phyloP scores from a whole-genome alignment of 352 stramenopile species.

The Phytophthora pini region DNA sequence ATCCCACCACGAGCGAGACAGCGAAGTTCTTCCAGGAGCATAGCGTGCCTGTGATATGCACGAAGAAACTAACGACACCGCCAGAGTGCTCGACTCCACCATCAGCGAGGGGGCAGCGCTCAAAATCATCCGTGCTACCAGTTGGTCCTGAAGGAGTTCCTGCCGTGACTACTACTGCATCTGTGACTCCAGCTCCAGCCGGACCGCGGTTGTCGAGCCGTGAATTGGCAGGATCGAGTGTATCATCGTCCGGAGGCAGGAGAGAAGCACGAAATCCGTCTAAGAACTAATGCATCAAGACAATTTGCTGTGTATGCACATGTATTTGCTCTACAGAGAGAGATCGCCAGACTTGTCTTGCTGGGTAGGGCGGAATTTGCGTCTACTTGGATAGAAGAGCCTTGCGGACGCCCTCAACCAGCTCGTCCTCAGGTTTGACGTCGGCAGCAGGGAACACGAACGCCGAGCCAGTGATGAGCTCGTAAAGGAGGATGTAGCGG shows the following conservation, averaged over 20 bases:
- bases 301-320: slow-evolving; percentile 18
- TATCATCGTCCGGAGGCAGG: slow-evolving; percentile 16
- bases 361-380: background rate
- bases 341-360: slow-evolving; percentile 12
- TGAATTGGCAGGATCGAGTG: slow-evolving; percentile 7
- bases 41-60: slow-evolving; percentile 16
- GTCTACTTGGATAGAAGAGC: slow-evolving; percentile 17
- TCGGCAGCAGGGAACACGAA: slow-evolving; percentile 87
- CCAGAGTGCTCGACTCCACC: slow-evolving; percentile 3
- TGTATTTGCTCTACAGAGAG: slow-evolving; percentile 31
- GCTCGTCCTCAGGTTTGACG: slow-evolving; percentile 46
- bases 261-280: slow-evolving; percentile 11
- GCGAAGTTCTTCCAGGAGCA: slow-evolving; percentile 29
- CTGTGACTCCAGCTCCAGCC: slow-evolving; percentile 10
- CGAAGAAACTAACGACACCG: slow-evolving; percentile 22
- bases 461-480: slow-evolving; percentile 97
- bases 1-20: slow-evolving; percentile 6
- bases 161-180: slow-evolving; percentile 5
- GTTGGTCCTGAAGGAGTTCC: slow-evolving; percentile 31
- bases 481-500: slow-evolving; percentile 98
- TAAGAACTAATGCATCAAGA: slow-evolving; percentile 24
- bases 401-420: slow-evolving; percentile 56
- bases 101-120: slow-evolving; percentile 27
- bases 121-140: slow-evolving; percentile 71
- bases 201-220: background rate